Conservation (phyloP, 257 asterid species). For the Solanum chilense region DNA sequence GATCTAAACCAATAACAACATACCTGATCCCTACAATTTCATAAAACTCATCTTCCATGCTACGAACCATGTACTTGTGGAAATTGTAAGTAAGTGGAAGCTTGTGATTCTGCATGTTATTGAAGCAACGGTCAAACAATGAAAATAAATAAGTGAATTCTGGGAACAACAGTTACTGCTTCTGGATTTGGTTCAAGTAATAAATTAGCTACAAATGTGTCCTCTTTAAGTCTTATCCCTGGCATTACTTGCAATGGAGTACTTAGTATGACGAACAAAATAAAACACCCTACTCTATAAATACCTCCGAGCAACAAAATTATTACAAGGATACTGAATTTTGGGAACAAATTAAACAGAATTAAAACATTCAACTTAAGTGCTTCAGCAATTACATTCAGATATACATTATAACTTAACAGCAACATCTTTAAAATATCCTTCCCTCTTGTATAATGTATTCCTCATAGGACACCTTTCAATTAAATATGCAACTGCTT, state of each 20-base stretch:
- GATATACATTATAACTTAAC: background rate
- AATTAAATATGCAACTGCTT: background rate
- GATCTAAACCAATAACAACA: background rate
- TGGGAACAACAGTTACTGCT: background rate
- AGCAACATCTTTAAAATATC: background rate
- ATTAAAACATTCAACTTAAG: background rate
- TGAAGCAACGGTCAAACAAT: background rate
- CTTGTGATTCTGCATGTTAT: slow-evolving; percentile 54
- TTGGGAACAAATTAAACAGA: background rate
- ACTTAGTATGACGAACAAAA: background rate
- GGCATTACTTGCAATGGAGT: background rate
- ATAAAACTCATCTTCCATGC: slow-evolving; percentile 93
- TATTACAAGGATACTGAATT: background rate
- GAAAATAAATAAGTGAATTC: background rate
- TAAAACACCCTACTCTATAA: background rate
- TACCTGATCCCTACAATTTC: slow-evolving; percentile 87
- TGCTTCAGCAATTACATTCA: background rate
- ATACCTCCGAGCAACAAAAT: background rate
- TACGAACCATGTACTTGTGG: slow-evolving; percentile 83
- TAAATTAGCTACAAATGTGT: background rate
- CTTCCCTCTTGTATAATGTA: background rate
- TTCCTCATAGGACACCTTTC: background rate
- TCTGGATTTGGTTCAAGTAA: background rate
- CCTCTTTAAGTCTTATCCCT: background rate
- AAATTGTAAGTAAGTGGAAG: slow-evolving; percentile 65